Evolutionary conservation across 331 rosid species (phyloP), one percentile per base, ranked within the genome.

Genomic region (Malus hybrid): DNA sequence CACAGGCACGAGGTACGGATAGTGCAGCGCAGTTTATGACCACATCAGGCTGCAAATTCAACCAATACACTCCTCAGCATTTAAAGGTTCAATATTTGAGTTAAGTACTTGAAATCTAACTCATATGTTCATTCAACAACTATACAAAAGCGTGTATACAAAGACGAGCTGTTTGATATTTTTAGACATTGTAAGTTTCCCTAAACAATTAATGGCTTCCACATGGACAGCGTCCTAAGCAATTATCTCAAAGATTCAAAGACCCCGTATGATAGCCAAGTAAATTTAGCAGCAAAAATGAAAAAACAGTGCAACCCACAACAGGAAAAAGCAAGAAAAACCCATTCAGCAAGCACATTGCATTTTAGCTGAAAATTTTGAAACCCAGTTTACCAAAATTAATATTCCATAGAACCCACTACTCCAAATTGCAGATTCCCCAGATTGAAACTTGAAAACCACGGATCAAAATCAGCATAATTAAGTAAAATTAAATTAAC

Each of bases 11-110:
- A 50, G 97, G 97, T 19, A 83, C 90, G 18, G 99, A 92, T 69
- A 92, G 80, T 63, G 99, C 97, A 71, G 96, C 96, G 76, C 97
- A 92, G 79, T 92, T 92, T 76, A 94, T 86, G 74, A 92, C 90
- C 69, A 92, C 88, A 73, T 92, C 96, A 57, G 99, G 97, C 97
- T 94, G 92, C 82, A 67, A 82, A 72, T 61, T 22, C 68, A 72
- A 82, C 9, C n/a, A 84, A 71, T 62, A 79, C 22, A 57, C 8
- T 60, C 55, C 60, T 90, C 81, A 93, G 77, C 55, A 20, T 46
- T 48, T 44, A 27, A 57, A 31, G 70, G 62, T 19, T 22, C 18
- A 4, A 4, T n/a, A 44, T 14, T 71, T 11, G 12, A 33, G 50
- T 28, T 36, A 22, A 27, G 34, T 39, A 69, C 13, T 57, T 60